Evolutionary conservation across 768 basidiomycete genomes (phyloP).

Genomic region (Xerocomus potaroensis): DNA sequence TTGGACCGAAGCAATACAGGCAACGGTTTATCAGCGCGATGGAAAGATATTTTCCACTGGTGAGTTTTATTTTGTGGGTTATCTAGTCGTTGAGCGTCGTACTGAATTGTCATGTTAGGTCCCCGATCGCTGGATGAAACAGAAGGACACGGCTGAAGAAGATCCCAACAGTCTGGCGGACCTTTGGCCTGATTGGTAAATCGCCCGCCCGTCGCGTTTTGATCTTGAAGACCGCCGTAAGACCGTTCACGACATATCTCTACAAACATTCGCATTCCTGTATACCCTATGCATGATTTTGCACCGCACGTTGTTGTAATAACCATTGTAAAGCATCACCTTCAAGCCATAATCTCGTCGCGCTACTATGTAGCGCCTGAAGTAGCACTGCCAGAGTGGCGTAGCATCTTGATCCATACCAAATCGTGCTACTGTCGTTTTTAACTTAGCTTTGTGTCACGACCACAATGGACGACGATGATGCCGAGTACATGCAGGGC

Average conservation of each 20-base stretch:
- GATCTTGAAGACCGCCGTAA: conserved; percentile 1
- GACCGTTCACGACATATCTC: background rate
- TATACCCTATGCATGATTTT: conserved; percentile 27
- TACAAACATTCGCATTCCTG: conserved; percentile 8
- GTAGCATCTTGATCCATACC: background rate
- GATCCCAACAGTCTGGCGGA: conserved; percentile 54
- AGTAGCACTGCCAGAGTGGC: background rate
- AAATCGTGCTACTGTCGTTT: conserved; percentile 4
- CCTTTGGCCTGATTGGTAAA: conserved; percentile 64
- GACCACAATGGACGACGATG: conserved; percentile 78
- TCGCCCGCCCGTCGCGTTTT: no score
- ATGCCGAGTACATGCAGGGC: conserved; percentile 92
- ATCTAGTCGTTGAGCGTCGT: background rate
- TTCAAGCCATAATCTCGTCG: no score
- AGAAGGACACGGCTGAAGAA: conserved; percentile 72
- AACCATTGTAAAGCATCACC: no score
- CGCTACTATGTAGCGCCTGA: no score
- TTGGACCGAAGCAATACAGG: conserved; percentile 92
- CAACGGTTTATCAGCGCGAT: conserved; percentile 82
- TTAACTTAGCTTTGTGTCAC: no score
- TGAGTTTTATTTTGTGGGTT: conserved; percentile 32
- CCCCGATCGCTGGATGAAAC: conserved; percentile 91
- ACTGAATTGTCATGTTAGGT: conserved; percentile 43
- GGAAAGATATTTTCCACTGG: conserved; percentile 87
- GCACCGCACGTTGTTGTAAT: conserved; percentile 10